These are phyloP conservation scores for Penicillium paneum DNA, from an alignment of 2,329 filamentous ascomycete genomes.

Conservation along the genomic window DNA sequence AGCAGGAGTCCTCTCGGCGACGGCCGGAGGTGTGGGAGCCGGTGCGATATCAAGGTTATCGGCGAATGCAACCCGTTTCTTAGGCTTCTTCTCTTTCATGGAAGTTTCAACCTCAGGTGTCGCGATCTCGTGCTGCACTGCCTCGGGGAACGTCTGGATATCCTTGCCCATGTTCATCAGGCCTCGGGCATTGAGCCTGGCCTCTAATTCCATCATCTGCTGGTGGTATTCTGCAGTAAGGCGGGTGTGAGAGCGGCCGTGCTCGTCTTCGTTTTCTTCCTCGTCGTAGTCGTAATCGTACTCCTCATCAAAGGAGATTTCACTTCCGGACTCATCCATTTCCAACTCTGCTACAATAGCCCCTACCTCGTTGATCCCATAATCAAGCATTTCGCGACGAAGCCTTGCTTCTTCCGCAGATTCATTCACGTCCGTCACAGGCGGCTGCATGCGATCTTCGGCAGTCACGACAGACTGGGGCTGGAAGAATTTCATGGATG, in stretches of 20 bases:
- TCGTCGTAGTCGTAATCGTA: conserved; percentile 50
- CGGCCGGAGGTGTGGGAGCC: conserved; percentile 33
- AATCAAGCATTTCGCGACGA: conserved; percentile 84
- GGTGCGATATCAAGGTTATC: conserved; percentile 67
- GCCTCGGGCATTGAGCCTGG: conserved; percentile 61
- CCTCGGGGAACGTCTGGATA: conserved; percentile 31
- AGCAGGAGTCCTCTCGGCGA: conserved; percentile 29
- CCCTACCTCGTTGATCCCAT: conserved; percentile 82
- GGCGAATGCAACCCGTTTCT: conserved; percentile 80
- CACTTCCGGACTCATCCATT: conserved; percentile 63
- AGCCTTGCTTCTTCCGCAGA: conserved; percentile 74
- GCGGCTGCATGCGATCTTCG: conserved; percentile 29
- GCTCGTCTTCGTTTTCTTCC: conserved; percentile 69
- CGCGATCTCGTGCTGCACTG: conserved; percentile 32
- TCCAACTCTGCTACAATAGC: conserved; percentile 90
- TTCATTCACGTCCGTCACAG: conserved; percentile 70
- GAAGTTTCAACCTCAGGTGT: conserved; percentile 18
- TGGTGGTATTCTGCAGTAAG: conserved; percentile 72
- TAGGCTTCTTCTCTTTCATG: conserved; percentile 28
- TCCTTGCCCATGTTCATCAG: conserved; percentile 58
- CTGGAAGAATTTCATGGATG: conserved; percentile 12
- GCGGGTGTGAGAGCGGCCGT: conserved; percentile 66
- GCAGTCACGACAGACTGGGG: conserved; percentile 21
- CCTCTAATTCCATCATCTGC: conserved; percentile 82
- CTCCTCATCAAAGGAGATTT: conserved; percentile 52